phyloP scores from a whole-genome alignment of 768 basidiomycete species.

The Kwoniella bestiolae region DNA sequence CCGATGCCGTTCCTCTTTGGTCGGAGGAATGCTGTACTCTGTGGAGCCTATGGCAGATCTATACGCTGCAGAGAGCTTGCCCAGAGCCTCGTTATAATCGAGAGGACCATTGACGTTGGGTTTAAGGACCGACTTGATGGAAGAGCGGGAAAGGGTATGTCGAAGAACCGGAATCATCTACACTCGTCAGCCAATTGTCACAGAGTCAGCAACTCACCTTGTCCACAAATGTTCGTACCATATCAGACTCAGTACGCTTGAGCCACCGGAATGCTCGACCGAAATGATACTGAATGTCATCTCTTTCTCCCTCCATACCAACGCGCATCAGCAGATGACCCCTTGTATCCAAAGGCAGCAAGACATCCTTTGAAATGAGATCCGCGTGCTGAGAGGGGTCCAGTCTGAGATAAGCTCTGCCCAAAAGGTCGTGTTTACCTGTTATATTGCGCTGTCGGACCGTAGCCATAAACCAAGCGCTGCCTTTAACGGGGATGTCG shows the following conservation, averaged over 20 bases:
- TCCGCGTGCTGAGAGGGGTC: slow-evolving; percentile 88
- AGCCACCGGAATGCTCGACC: slow-evolving; percentile 86
- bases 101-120: slow-evolving; percentile 43
- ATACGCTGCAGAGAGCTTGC: slow-evolving; percentile 81
- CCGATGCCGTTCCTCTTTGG: slow-evolving; percentile 53
- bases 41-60: slow-evolving; percentile 63
- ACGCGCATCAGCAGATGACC: slow-evolving; percentile 84
- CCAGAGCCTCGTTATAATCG: slow-evolving; percentile 89
- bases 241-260: slow-evolving; percentile 90
- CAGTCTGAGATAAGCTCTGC: slow-evolving; percentile 86
- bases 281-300: slow-evolving; percentile 96
- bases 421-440: slow-evolving; percentile 86
- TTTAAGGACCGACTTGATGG: slow-evolving; percentile 80
- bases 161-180: slow-evolving; percentile 94
- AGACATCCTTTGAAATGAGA: slow-evolving; percentile 85
- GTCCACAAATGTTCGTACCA: slow-evolving; percentile 95
- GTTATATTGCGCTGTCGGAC: slow-evolving; percentile 86
- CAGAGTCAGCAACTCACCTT: slow-evolving; percentile 67
- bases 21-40: slow-evolving; percentile 50
- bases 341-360: slow-evolving; percentile 84
- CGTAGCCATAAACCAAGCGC: slow-evolving; percentile 97
- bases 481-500: slow-evolving; percentile 87
- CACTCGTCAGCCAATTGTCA: neutral
- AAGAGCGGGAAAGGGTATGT: slow-evolving; percentile 75
- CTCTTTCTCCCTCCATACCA: slow-evolving; percentile 99